Percentiles rank a stretch among this genome's conserved stretches.
phyloP scores from a whole-genome alignment of 352 stramenopile species.

The Pythium pyrilobum region DNA sequence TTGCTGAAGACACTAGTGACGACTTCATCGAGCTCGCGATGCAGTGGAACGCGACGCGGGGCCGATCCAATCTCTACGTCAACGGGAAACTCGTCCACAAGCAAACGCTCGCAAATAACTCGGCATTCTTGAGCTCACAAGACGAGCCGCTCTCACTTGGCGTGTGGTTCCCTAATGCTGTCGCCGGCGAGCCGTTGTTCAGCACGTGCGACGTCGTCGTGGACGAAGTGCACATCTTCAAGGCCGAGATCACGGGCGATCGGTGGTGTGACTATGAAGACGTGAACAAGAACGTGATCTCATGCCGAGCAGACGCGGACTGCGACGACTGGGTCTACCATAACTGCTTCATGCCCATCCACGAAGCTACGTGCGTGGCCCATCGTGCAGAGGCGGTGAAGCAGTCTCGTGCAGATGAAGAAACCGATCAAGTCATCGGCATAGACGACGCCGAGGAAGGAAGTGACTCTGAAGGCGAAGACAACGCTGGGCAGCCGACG shows the following conservation, averaged over 20 bases:
- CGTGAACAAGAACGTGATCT: conserved; percentile 15
- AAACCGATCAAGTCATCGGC: too few relatives aligned
- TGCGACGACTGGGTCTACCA: conserved; percentile 38
- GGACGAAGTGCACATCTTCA: conserved; percentile 47
- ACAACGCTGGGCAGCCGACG: background rate
- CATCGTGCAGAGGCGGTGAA: conserved; percentile 5
- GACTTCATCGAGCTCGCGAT: conserved; percentile 45
- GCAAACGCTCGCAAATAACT: background rate
- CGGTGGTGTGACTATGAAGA: conserved; percentile 63
- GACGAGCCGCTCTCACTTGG: conserved; percentile 37
- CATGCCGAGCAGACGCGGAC: conserved; percentile 29
- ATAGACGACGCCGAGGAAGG: too few relatives aligned
- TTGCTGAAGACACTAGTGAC: background rate
- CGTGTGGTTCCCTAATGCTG: conserved; percentile 67
- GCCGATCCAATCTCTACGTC: conserved; percentile 57
- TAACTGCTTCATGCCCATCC: conserved; percentile 62
- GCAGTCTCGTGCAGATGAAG: background rate
- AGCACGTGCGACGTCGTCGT: conserved; percentile 40
- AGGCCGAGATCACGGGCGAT: conserved; percentile 44
- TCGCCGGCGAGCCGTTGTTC: conserved; percentile 53
- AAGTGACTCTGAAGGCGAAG: background rate
- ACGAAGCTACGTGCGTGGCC: conserved; percentile 40
- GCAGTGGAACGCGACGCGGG: conserved; percentile 56
- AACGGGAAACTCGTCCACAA: conserved; percentile 48
- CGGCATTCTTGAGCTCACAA: conserved; percentile 1